Evolutionary conservation across 371 early-diverging fungal genomes (phyloP), one percentile per base, ranked within the genome.

Genomic region (Apophysomyces sp.): DNA sequence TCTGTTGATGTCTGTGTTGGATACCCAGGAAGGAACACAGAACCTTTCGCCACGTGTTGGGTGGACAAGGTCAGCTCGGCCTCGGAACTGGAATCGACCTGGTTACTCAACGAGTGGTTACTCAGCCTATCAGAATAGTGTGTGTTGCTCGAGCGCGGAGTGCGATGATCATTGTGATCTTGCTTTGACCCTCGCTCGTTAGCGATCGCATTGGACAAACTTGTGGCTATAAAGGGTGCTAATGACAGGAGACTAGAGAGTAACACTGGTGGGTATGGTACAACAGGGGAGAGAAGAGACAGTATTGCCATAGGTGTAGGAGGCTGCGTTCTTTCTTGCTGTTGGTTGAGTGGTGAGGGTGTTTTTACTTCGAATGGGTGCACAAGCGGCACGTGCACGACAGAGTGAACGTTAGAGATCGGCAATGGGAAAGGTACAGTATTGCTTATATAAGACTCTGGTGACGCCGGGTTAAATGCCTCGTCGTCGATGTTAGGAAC

Each of bases 401-500:
- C 61, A 2, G 88, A 86, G 29, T 80, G 82, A 18, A 80, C 72
- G 61, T 85, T 85, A 16, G 78, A 77, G 34, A 71, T 67, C 26
- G 73, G 76, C 31, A 61, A 74, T 49, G 66, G 82, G 55, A 67
- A 81, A 44, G 77, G 78, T 31, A 77, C 56, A 16, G 67, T 55
- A 27, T 67, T 57, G 32, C 54, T 9, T 41, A 66, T 63, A 30
- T 71, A 79, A 3, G 79, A 56, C 55, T 80, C 73, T 15, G 83
- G 75, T 21, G 78, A 74, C 8, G 71, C 76, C 8, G 88, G 85
- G 56, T 87, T 82, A 55, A 86, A 86, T 26, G 86, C 79, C 24
- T 84, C 85, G 36, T 87, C 86, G 34, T 87, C 86, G 57, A 85
- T 86, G 24, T 76, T 76, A 26, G 85, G 85, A 34, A 73, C 67